These are phyloP conservation scores for Fusarium hainanense DNA, from an alignment of 2,329 filamentous ascomycete genomes.

Conservation along the genomic window DNA sequence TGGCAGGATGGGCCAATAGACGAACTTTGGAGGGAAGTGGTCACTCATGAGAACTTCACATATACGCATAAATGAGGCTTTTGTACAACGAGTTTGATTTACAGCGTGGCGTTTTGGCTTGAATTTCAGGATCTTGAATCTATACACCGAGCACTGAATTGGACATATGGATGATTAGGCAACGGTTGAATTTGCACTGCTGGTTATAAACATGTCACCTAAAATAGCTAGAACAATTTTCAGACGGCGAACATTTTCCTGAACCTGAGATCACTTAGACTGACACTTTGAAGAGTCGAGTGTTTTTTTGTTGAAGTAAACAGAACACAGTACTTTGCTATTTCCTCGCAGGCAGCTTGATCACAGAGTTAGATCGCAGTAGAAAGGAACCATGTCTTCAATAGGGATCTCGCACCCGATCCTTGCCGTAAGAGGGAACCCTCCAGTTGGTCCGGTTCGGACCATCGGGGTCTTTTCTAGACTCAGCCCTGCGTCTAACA, in stretches of 20 bases:
- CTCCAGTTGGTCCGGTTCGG: neutral
- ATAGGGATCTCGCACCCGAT: neutral
- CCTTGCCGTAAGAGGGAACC: neutral
- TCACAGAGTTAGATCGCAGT: neutral
- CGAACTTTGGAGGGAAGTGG: neutral
- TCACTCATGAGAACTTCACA: neutral
- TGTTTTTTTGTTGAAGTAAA: neutral
- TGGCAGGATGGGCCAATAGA: constrained; percentile 30
- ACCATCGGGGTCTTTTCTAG: constrained; percentile 21
- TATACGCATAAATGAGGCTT: neutral
- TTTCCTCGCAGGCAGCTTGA: neutral
- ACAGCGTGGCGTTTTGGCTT: neutral
- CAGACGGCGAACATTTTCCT: neutral
- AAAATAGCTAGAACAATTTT: neutral
- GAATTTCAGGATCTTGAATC: neutral
- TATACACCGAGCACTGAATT: neutral
- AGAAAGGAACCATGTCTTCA: neutral
- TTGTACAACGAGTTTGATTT: neutral
- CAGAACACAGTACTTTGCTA: neutral
- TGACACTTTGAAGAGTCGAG: neutral
- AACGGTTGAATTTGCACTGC: neutral
- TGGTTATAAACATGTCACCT: neutral
- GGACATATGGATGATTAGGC: neutral
- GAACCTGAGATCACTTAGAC: neutral
- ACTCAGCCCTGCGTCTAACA: constrained; percentile 19